Evolutionary conservation across 1,284 basidiomycete genomes (phyloP).

Genomic region (Anthracocystis walkeri): DNA sequence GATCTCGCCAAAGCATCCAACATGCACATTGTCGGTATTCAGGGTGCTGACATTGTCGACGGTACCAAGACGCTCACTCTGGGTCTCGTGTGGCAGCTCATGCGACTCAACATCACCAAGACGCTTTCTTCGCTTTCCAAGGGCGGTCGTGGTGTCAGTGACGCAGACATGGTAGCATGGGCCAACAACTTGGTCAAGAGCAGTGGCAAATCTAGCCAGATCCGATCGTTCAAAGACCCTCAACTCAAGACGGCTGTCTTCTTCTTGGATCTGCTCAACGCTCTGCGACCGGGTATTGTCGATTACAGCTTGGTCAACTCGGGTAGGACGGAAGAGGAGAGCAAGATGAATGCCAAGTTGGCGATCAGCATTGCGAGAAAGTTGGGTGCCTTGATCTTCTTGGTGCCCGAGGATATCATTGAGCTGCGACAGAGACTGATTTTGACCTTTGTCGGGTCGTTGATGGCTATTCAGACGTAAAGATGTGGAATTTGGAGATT

Average conservation of each 20-base stretch:
- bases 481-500: neutral
- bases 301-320: constrained; percentile 84
- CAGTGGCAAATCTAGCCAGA: constrained; percentile 76
- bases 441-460: constrained; percentile 74
- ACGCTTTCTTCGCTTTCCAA: constrained; percentile 83
- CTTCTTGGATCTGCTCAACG: constrained; percentile 92
- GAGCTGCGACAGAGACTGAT: constrained; percentile 70
- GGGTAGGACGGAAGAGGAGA: constrained; percentile 83
- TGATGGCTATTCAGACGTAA: constrained; percentile 64
- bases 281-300: constrained; percentile 91
- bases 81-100: constrained; percentile 96
- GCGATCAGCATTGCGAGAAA: constrained; percentile 98
- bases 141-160: constrained; percentile 83
- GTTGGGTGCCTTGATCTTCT: constrained; percentile 95
- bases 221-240: constrained; percentile 94
- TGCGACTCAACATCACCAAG: constrained; percentile 92
- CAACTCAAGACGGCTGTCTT: constrained; percentile 89
- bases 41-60: constrained; percentile 96
- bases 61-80: constrained; percentile 89
- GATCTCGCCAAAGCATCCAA: constrained; percentile 91
- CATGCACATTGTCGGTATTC: constrained; percentile 97
- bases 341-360: constrained; percentile 85
- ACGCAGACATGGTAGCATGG: constrained; percentile 95
- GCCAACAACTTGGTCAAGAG: constrained; percentile 90
- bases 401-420: constrained; percentile 86